Evolutionary conservation across 768 basidiomycete species (phyloP).

Genomic region (Gymnopilus dilepis): DNA sequence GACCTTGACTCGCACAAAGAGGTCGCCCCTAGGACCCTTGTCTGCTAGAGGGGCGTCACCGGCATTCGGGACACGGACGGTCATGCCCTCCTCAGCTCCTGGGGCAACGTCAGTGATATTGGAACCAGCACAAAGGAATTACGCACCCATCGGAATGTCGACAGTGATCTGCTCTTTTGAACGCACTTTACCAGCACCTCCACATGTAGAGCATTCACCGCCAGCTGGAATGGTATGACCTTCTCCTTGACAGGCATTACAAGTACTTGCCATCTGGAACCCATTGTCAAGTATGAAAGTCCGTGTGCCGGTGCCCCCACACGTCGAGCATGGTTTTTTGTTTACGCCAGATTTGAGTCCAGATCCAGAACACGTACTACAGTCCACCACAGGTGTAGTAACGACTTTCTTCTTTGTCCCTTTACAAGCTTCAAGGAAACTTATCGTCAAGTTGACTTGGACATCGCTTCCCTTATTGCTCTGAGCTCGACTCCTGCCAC

Average conservation of each 20-base stretch:
- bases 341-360: constrained; percentile 90
- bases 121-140: constrained; percentile 10
- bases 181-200: constrained; percentile 88
- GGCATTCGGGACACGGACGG: constrained; percentile 75
- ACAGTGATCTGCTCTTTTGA: constrained; percentile 78
- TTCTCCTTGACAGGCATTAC: constrained; percentile 78
- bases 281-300: constrained; percentile 92
- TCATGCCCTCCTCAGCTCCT: constrained; percentile 97
- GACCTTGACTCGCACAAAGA: constrained; percentile 87
- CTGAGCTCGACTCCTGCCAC: constrained; percentile 45
- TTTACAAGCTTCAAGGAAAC: constrained; percentile 95
- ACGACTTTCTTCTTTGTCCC: constrained; percentile 79
- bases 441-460: constrained; percentile 74
- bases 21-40: constrained; percentile 81
- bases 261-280: constrained; percentile 97
- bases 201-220: constrained; percentile 79
- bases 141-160: constrained; percentile 84
- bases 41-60: constrained; percentile 87
- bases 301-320: constrained; percentile 85
- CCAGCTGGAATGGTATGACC: constrained; percentile 82
- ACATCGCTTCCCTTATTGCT: constrained; percentile 78
- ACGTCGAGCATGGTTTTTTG: constrained; percentile 76
- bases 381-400: constrained; percentile 82
- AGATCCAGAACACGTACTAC: constrained; percentile 81
- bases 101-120: not conserved